Evolutionary conservation across 2,329 filamentous ascomycete species (phyloP).

Genomic region (Fusarium compactum): DNA sequence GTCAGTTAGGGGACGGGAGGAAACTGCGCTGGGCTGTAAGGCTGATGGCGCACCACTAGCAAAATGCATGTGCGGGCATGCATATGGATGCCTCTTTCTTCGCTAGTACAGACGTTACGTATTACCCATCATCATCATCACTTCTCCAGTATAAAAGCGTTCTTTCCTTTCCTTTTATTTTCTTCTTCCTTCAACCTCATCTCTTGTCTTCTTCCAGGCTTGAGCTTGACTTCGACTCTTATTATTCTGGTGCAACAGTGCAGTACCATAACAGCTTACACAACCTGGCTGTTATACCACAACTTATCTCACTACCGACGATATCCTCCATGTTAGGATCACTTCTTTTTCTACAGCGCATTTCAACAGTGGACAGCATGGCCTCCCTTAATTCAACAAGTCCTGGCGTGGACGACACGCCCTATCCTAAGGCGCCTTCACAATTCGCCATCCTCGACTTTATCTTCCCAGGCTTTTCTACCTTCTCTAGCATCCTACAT

Average conservation of each 20-base stretch:
- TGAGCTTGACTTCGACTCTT: not conserved
- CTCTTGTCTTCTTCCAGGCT: conserved; percentile 17
- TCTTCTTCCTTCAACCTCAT: not conserved
- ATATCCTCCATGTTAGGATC: conserved; percentile 20
- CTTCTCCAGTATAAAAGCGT: conserved; percentile 26
- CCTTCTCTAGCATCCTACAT: conserved; percentile 65
- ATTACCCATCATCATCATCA: conserved; percentile 6
- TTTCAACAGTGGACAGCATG: conserved; percentile 38
- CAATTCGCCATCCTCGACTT: conserved; percentile 68
- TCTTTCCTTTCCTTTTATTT: not conserved
- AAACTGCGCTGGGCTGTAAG: conserved; percentile 10
- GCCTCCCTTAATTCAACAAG: conserved; percentile 42
- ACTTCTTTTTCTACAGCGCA: conserved; percentile 13
- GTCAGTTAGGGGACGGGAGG: conserved; percentile 13
- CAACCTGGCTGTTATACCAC: not conserved
- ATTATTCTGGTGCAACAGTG: not conserved
- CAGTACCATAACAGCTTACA: not conserved
- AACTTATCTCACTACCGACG: not conserved
- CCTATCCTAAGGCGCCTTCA: conserved; percentile 41
- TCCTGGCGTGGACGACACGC: conserved; percentile 10
- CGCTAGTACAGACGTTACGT: not conserved
- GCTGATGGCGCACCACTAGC: conserved; percentile 14
- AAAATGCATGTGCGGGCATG: not conserved
- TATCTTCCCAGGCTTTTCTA: conserved; percentile 74
- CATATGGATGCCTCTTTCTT: conserved; percentile 18